phyloP scores from a whole-genome alignment of 2,329 filamentous ascomycete species.

The Seiridium cupressi region DNA sequence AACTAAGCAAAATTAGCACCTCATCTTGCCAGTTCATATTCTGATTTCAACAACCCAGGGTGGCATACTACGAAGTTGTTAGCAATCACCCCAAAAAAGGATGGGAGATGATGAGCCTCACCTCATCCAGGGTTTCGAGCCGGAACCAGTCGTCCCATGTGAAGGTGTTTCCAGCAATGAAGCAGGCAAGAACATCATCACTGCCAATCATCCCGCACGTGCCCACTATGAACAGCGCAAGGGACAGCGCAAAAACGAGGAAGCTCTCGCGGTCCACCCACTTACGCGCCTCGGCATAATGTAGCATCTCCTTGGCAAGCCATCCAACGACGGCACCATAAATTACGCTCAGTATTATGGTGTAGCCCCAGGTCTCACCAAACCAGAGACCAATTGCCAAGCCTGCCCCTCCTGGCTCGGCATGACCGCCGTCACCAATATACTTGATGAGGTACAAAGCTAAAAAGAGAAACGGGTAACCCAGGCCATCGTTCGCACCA shows the following conservation, averaged over 20 bases:
- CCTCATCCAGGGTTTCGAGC: conserved; percentile 79
- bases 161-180: conserved; percentile 87
- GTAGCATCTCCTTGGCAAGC: conserved; percentile 77
- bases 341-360: conserved; percentile 71
- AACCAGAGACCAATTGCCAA: conserved; percentile 80
- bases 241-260: conserved; percentile 78
- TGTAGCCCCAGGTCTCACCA: conserved; percentile 81
- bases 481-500: conserved; percentile 84
- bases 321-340: conserved; percentile 80
- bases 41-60: too few species aligned
- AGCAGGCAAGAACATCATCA: conserved; percentile 88
- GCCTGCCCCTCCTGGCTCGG: conserved; percentile 55
- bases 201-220: conserved; percentile 85
- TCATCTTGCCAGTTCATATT: not conserved
- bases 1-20: conserved; percentile 31
- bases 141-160: conserved; percentile 96
- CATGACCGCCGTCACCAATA: conserved; percentile 54
- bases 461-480: conserved; percentile 86
- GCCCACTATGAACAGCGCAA: conserved; percentile 83
- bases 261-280: conserved; percentile 88
- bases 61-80: conserved; percentile 4
- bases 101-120: conserved; percentile 13
- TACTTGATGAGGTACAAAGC: conserved; percentile 83
- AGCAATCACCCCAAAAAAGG: conserved; percentile 7
- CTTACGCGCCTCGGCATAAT: conserved; percentile 77